These are phyloP conservation scores for Henckelia pumila DNA, from an alignment of 257 asterid genomes.

Conservation along the genomic window DNA sequence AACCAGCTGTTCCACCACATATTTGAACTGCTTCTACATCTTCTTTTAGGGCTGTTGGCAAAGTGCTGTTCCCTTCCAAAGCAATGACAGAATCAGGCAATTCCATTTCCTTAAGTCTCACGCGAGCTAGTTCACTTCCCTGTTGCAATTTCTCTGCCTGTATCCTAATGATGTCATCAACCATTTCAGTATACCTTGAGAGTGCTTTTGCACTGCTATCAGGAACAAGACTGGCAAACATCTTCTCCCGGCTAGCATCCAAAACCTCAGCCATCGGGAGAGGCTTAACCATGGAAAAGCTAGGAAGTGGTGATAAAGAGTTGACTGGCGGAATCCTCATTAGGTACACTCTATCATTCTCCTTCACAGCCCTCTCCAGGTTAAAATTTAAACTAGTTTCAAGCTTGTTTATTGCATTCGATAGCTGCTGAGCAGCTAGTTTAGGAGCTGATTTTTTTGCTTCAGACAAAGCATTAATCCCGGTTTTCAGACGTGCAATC, in stretches of 20 bases:
- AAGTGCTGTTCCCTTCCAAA: slow-evolving; percentile 68
- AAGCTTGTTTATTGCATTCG: slow-evolving; percentile 72
- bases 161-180: slow-evolving; percentile 81
- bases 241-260: slow-evolving; percentile 85
- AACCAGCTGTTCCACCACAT: slow-evolving; percentile 91
- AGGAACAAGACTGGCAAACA: slow-evolving; percentile 96
- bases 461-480: slow-evolving; percentile 61
- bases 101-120: slow-evolving; percentile 94
- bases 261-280: slow-evolving; percentile 82
- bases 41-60: slow-evolving; percentile 71
- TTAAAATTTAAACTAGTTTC: slow-evolving; percentile 64
- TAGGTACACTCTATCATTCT: slow-evolving; percentile 92
- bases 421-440: slow-evolving; percentile 85
- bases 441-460: slow-evolving; percentile 76
- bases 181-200: slow-evolving; percentile 95
- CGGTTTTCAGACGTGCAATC: slow-evolving; percentile 92
- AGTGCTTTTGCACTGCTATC: slow-evolving; percentile 92
- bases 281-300: slow-evolving; percentile 91
- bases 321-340: slow-evolving; percentile 92
- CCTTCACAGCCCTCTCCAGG: slow-evolving; percentile 89
- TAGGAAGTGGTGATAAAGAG: slow-evolving; percentile 76
- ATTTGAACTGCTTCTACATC: slow-evolving; percentile 91
- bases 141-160: slow-evolving; percentile 98
- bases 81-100: slow-evolving; percentile 92
- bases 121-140: slow-evolving; percentile 98